Evolutionary conservation across 192 early-diverging fungal genomes (phyloP).

Genomic region (Coemansia brasiliensis): DNA sequence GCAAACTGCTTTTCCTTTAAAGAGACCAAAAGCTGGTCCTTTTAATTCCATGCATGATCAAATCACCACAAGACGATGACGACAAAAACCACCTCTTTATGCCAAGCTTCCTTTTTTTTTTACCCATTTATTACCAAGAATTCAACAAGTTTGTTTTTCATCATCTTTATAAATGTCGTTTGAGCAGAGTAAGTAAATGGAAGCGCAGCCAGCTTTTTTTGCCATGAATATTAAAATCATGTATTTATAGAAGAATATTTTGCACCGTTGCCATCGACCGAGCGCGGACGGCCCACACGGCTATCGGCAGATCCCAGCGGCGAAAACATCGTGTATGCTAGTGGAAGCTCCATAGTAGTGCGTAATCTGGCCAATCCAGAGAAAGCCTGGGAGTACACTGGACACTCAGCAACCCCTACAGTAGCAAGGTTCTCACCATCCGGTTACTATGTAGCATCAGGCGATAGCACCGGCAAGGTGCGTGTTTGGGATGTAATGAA

Average conservation of each 20-base stretch:
- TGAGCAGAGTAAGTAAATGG: conserved; percentile 38
- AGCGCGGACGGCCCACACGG: conserved; percentile 79
- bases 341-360: conserved; percentile 84
- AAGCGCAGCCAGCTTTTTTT: background rate
- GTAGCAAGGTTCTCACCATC: conserved; percentile 89
- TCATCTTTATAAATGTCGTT: conserved; percentile 22
- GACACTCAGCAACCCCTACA: conserved; percentile 73
- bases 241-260: conserved; percentile 43
- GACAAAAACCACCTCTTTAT: background rate
- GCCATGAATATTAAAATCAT: no score
- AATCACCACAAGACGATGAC: no score
- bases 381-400: conserved; percentile 71
- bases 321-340: conserved; percentile 83
- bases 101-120: background rate
- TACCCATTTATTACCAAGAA: background rate
- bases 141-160: background rate
- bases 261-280: conserved; percentile 75
- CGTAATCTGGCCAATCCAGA: conserved; percentile 61
- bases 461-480: conserved; percentile 85
- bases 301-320: conserved; percentile 84
- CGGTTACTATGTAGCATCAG: conserved; percentile 95
- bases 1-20: no score
- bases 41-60: no score
- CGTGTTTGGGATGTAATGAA: conserved; percentile 90
- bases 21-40: no score